Percentiles rank a stretch among this genome's conserved stretches.
phyloP scores from a whole-genome alignment of 345 rosid species.

The Salix arbutifolia region DNA sequence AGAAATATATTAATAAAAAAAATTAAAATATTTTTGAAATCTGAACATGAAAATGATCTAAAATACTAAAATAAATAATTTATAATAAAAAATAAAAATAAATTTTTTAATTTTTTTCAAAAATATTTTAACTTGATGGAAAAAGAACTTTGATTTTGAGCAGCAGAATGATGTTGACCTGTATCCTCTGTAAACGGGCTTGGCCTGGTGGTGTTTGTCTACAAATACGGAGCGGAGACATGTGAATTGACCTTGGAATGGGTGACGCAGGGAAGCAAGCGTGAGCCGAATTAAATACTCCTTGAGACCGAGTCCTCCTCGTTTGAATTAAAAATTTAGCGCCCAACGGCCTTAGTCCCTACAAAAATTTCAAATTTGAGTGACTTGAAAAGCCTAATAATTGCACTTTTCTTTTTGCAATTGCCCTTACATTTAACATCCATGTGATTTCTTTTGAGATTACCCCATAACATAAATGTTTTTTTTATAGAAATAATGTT shows the following conservation, averaged over 20 bases:
- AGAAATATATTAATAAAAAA: no score
- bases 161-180: no score
- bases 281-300: background rate
- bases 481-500: no score
- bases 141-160: no score
- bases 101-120: no score
- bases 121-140: no score
- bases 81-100: no score
- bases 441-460: background rate
- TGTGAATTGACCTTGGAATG: background rate
- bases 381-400: background rate
- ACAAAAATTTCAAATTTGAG: constrained; percentile 21
- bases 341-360: constrained; percentile 15
- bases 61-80: no score
- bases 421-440: background rate
- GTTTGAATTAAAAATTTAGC: constrained; percentile 28
- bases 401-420: background rate
- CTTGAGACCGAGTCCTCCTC: background rate
- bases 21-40: no score
- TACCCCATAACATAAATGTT: no score
- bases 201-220: background rate
- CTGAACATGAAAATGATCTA: no score
- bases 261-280: background rate
- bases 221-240: background rate
- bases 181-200: background rate